phyloP scores from a whole-genome alignment of 1,284 basidiomycete species.

The Cystobasidium slooffiae region DNA sequence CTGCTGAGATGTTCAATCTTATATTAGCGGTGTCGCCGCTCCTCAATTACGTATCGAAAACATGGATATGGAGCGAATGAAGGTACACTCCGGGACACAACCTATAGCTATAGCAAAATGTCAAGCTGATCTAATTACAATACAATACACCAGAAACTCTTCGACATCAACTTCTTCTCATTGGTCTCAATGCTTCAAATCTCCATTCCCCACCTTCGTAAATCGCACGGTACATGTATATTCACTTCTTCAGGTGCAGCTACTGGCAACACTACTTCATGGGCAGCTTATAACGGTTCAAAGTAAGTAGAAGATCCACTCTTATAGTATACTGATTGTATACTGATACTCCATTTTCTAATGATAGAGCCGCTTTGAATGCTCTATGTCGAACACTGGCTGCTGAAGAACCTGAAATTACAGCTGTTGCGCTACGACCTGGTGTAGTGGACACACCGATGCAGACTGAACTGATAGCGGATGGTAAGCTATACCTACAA shows the following conservation, averaged over 20 bases:
- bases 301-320: conserved; percentile 58
- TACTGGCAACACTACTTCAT: conserved; percentile 67
- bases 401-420: conserved; percentile 75
- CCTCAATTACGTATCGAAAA: conserved; percentile 58
- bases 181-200: conserved; percentile 69
- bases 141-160: conserved; percentile 56
- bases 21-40: conserved; percentile 75
- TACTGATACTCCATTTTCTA: neutral
- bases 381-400: conserved; percentile 76
- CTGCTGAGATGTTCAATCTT: conserved; percentile 14
- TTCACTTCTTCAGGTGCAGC: conserved; percentile 84
- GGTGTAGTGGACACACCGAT: conserved; percentile 71
- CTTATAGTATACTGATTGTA: neutral
- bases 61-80: conserved; percentile 45
- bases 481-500: conserved; percentile 42
- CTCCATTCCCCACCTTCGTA: conserved; percentile 69
- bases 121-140: neutral
- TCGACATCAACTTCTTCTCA: conserved; percentile 82
- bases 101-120: neutral
- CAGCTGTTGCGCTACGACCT: conserved; percentile 75
- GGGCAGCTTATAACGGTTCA: conserved; percentile 76
- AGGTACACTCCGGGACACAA: conserved; percentile 4
- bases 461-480: conserved; percentile 48
- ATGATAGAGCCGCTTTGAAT: conserved; percentile 76
- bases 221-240: conserved; percentile 67